These are phyloP conservation scores for Trichoderma sp. DNA, from an alignment of 2,329 filamentous ascomycete genomes.

Conservation along the genomic window DNA sequence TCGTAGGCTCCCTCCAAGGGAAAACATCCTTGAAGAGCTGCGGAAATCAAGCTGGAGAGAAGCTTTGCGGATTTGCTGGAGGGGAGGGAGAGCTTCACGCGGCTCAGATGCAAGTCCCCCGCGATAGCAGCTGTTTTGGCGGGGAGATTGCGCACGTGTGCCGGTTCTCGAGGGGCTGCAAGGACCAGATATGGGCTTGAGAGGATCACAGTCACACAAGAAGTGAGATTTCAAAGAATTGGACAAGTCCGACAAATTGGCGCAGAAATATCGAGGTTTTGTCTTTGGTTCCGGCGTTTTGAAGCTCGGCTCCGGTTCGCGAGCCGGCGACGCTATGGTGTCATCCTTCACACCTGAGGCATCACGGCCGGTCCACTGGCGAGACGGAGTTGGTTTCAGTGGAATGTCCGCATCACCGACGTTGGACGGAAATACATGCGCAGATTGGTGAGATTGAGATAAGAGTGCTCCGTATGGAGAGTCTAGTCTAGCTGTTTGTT, in stretches of 20 bases:
- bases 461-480: not conserved
- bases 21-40: slow-evolving; percentile 28
- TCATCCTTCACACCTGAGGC: slow-evolving; percentile 24
- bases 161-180: not conserved
- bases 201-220: not conserved
- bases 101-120: not conserved
- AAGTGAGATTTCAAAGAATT: not conserved
- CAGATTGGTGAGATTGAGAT: not conserved
- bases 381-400: not conserved
- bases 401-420: not conserved
- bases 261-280: not conserved
- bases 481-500: not conserved
- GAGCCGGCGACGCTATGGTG: slow-evolving; percentile 21
- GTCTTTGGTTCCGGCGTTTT: not conserved
- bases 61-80: not conserved
- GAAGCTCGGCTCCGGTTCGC: slow-evolving; percentile 18
- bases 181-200: not conserved
- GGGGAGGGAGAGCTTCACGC: not conserved
- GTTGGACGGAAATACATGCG: not conserved
- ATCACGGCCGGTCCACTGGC: slow-evolving; percentile 6
- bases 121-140: not conserved
- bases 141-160: slow-evolving; percentile 15
- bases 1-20: slow-evolving; percentile 29
- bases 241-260: not conserved
- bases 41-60: not conserved